Conservation (phyloP, 495 filamentous ascomycete genomes). For the Penicillium steckii region DNA sequence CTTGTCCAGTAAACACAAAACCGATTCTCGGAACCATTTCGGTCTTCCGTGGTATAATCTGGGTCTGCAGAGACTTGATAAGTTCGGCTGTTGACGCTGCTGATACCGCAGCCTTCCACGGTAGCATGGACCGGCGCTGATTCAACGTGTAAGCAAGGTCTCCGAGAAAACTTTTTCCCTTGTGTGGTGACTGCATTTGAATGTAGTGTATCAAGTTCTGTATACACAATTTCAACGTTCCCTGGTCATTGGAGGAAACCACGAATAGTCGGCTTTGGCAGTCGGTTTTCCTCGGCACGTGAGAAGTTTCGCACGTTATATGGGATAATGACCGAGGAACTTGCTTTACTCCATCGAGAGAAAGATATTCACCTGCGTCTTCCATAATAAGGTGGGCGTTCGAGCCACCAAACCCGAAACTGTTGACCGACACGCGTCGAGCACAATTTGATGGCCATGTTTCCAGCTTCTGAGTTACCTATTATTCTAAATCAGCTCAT, state of each 20-base stretch:
- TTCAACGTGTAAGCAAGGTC: conserved; percentile 32
- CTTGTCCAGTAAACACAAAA: conserved; percentile 46
- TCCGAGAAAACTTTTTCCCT: conserved; percentile 12
- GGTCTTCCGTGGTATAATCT: neutral
- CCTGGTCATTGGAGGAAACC: too few species aligned
- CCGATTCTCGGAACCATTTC: conserved; percentile 1
- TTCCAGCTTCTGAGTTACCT: neutral
- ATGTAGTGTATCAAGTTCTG: too few species aligned
- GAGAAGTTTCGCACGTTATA: too few species aligned
- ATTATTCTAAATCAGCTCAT: conserved; percentile 1
- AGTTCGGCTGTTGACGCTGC: conserved; percentile 6
- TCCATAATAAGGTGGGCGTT: conserved; percentile 44
- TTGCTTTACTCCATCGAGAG: neutral
- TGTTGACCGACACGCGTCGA: conserved; percentile 35
- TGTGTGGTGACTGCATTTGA: too few species aligned
- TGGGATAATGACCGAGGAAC: too few species aligned
- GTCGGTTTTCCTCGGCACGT: neutral
- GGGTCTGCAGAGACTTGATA: conserved; percentile 1
- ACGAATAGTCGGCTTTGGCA: conserved; percentile 9
- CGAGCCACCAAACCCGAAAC: conserved; percentile 40
- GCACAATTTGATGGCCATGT: conserved; percentile 8
- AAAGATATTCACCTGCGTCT: conserved; percentile 17
- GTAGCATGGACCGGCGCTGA: conserved; percentile 20
- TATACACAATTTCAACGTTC: too few species aligned
- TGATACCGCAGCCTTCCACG: conserved; percentile 22